A percentile compares a stretch with the other conserved stretches of the same genome.
These are phyloP conservation scores for Myxozyma nipponensis DNA, from an alignment of 805 yeast genomes.

Conservation along the genomic window DNA sequence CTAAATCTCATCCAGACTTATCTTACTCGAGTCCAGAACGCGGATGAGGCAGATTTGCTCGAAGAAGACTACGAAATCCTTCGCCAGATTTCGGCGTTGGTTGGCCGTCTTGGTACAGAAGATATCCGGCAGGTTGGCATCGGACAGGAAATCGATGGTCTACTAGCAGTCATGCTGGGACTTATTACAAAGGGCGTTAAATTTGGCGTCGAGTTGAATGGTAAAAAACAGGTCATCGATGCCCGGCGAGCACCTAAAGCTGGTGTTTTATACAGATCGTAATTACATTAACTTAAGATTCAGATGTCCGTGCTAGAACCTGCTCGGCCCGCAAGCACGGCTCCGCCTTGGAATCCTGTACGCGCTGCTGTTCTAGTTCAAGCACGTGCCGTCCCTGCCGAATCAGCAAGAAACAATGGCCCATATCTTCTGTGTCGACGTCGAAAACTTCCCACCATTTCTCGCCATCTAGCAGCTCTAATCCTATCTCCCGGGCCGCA, in stretches of 20 bases:
- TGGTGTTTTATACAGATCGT: neutral
- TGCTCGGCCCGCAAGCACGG: conserved; percentile 7
- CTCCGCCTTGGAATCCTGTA: conserved; percentile 1
- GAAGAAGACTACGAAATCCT: conserved; percentile 26
- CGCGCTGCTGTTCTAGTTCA: conserved; percentile 10
- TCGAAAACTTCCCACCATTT: conserved; percentile 28
- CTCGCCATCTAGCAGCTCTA: conserved; percentile 29
- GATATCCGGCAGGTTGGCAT: conserved; percentile 11
- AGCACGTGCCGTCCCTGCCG: conserved; percentile 31
- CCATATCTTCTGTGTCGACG: conserved; percentile 28
- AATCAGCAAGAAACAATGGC: conserved; percentile 28
- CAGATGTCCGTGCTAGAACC: conserved; percentile 3
- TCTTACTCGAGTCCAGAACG: conserved; percentile 20
- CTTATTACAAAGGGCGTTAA: conserved; percentile 30
- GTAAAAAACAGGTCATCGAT: conserved; percentile 19
- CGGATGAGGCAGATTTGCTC: conserved; percentile 11
- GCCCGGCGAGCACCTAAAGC: neutral
- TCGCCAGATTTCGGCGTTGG: conserved; percentile 27
- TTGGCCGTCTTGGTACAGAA: conserved; percentile 23
- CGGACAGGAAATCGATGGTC: conserved; percentile 30
- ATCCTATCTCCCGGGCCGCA: conserved; percentile 20
- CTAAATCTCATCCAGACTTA: conserved; percentile 27
- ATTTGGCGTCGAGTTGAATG: conserved; percentile 23
- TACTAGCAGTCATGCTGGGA: conserved; percentile 31
- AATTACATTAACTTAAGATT: neutral